Conservation (phyloP, 108 stramenopile genomes). For the Pseudonitzschia delicatissima region DNA sequence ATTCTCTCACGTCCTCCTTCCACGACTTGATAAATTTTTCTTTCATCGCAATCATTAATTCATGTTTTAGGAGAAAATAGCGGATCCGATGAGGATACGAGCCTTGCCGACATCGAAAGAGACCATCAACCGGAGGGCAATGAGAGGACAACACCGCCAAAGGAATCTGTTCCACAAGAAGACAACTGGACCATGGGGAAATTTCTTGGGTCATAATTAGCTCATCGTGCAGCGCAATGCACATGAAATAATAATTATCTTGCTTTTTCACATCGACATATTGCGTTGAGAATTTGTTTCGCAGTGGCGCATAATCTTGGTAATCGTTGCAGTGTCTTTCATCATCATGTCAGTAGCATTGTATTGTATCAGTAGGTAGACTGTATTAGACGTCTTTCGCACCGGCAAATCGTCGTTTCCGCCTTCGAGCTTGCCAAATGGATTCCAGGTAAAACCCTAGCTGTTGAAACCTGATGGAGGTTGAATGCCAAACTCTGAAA, state of each 20-base stretch:
- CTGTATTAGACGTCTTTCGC: slow-evolving; percentile 29
- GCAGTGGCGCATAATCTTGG: background rate
- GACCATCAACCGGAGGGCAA: slow-evolving; percentile 41
- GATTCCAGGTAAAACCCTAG: slow-evolving; percentile 18
- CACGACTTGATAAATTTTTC: no score
- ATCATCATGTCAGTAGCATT: background rate
- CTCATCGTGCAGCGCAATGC: background rate
- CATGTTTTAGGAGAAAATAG: no score
- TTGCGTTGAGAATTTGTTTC: no score
- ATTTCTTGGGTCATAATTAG: slow-evolving; percentile 24
- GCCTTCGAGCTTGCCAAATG: slow-evolving; percentile 22
- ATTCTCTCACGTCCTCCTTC: no score
- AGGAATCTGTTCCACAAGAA: slow-evolving; percentile 37
- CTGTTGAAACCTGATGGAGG: slow-evolving; percentile 12
- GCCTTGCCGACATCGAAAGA: slow-evolving; percentile 27
- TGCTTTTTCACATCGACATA: no score
- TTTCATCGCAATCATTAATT: no score
- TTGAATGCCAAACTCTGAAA: slow-evolving; percentile 4
- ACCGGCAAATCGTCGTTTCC: slow-evolving; percentile 23
- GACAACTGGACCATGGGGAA: slow-evolving; percentile 45
- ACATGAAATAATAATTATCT: no score
- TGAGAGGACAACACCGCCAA: slow-evolving; percentile 19
- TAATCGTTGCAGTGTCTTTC: background rate
- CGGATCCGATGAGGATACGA: background rate
- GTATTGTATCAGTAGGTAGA: background rate